These are phyloP conservation scores for Ulota crispa DNA, from an alignment of 225 moss, liverwort and hornwort genomes.

Conservation along the genomic window DNA sequence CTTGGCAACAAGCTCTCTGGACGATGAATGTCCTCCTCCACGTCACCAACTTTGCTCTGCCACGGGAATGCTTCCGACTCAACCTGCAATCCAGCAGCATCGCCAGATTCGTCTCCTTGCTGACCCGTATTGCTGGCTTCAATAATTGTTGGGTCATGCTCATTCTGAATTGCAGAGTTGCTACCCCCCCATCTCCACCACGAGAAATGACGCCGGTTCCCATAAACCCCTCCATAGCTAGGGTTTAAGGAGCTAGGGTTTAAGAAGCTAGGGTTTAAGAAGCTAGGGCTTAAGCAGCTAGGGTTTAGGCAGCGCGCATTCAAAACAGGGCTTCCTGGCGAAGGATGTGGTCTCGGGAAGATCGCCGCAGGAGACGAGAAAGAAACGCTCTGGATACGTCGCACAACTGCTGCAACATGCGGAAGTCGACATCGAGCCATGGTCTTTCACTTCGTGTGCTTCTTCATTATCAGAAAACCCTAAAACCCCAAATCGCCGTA, in stretches of 20 bases:
- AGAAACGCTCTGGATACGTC: conserved; percentile 1
- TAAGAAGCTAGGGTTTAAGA: conserved; percentile 37
- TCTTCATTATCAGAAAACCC: not conserved
- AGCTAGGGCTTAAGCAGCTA: not conserved
- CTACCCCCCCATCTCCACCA: conserved; percentile 45
- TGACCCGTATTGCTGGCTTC: not conserved
- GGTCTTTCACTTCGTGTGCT: not conserved
- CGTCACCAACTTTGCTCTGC: conserved; percentile 18
- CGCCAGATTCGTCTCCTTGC: conserved; percentile 16
- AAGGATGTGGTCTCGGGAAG: conserved; percentile 2
- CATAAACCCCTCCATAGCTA: conserved; percentile 30
- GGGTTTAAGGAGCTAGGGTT: not conserved
- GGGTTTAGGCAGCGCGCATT: conserved; percentile 4
- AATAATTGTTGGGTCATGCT: not conserved
- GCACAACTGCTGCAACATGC: conserved; percentile 27
- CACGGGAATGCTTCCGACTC: conserved; percentile 15
- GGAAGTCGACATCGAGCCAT: conserved; percentile 38
- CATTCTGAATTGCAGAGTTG: conserved; percentile 4
- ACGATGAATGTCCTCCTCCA: not conserved
- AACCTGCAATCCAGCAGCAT: conserved; percentile 12
- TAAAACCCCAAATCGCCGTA: not conserved
- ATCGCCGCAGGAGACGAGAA: not conserved
- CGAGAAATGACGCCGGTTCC: conserved; percentile 38
- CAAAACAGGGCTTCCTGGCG: not conserved
- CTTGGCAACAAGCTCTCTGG: conserved; percentile 3